A percentile compares a stretch with the other conserved stretches of the same genome.
phyloP scores from a whole-genome alignment of 768 basidiomycete genomes.

The Suillus fuscotomentosus region DNA sequence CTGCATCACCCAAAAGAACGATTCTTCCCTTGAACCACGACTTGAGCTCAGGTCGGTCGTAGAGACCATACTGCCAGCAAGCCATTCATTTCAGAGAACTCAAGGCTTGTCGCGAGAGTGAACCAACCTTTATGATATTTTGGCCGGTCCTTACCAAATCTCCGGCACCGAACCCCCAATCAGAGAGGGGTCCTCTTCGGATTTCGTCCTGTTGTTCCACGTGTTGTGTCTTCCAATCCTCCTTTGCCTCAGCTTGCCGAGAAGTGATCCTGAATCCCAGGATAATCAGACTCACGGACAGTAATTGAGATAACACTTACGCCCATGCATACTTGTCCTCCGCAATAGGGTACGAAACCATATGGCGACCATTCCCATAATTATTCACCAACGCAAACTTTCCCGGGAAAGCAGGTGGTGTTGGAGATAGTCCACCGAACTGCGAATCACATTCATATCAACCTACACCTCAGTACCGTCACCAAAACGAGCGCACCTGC shows the following conservation, averaged over 20 bases:
- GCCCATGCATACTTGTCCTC: conserved; percentile 35
- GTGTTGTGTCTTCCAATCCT: conserved; percentile 41
- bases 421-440: conserved; percentile 36
- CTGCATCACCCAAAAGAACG: conserved; percentile 44
- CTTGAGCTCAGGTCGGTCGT: conserved; percentile 40
- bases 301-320: conserved; percentile 19
- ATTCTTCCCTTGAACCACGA: conserved; percentile 43
- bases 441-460: conserved; percentile 10
- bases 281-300: neutral
- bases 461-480: neutral
- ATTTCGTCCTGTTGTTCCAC: conserved; percentile 20
- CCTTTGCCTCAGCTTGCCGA: conserved; percentile 35
- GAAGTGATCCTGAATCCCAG: conserved; percentile 2
- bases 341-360: conserved; percentile 36
- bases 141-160: conserved; percentile 15
- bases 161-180: conserved; percentile 17
- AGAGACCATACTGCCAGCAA: conserved; percentile 37
- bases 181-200: conserved; percentile 15
- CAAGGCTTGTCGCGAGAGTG: neutral
- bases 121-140: conserved; percentile 16
- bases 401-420: conserved; percentile 15
- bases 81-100: conserved; percentile 1
- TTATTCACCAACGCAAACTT: conserved; percentile 29
- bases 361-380: conserved; percentile 36
- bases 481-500: conserved; percentile 26